Evolutionary conservation across 2,329 filamentous ascomycete species (phyloP), one percentile per base, ranked within the genome.

Genomic region (Clathrospora elynae): DNA sequence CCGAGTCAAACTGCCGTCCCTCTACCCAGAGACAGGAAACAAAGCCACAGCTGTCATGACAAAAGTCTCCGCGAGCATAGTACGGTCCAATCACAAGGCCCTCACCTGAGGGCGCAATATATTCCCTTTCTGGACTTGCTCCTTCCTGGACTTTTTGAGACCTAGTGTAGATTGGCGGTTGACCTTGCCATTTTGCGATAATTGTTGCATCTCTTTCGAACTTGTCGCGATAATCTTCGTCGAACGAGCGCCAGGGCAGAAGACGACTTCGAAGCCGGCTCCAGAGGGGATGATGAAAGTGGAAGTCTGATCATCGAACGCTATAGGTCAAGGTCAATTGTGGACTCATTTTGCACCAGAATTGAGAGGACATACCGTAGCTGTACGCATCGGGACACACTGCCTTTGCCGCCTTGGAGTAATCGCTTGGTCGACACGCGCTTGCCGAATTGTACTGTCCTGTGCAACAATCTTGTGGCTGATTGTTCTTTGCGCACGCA

Each of bases 331-430:
- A 22, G 12, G 5, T 29, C 23, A 42, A 28, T 7, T 13, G 14
- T 51, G 13, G 14, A 49, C 41, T 25, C 16, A 23, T 3, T 12
- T 20, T 16, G 8, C 2, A 20, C 2, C 12, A 2, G 4, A 22
- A 17, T 11, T 24, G 5, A 16, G 19, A 13, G 5, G 68, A 67
- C 81, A 82, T 35, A 86, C 84, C 77, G 66, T 81, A 95, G 61
- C 85, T 89, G 71, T 93, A 95, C 2, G 88, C 88, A 70, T 95
- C 89, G 1, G 89, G 88, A 64, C 89, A 95, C 9, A 92, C 78
- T 3, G 71, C 73, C 73, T 95, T 93, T 38, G 87, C 86, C 8
- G 76, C 75, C 45, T 75, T 80, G 53, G 84, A 84, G 72, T 91
- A 93, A 26, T 80, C 71, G 35, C 83, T 83, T 2, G 86, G 83